Evolutionary conservation across 495 filamentous ascomycete species (phyloP).

Genomic region (Ascodesmis nigricans): DNA sequence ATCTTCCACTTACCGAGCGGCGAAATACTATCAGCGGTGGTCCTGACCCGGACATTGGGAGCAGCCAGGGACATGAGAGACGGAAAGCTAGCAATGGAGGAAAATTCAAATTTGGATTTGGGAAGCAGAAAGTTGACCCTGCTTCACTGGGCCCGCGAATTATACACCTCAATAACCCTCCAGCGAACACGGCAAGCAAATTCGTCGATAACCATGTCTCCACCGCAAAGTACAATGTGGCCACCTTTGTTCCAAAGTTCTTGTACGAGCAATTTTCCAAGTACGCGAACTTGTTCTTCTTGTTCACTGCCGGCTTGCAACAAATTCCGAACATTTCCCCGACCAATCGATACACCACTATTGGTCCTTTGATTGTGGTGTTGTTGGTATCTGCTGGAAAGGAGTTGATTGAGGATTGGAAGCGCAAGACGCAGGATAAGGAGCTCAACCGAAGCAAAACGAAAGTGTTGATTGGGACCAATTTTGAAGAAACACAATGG

Average conservation of each 20-base stretch:
- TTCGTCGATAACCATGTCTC: conserved; percentile 93
- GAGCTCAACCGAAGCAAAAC: conserved; percentile 76
- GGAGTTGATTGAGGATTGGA: conserved; percentile 84
- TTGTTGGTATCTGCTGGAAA: conserved; percentile 84
- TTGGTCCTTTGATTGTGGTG: conserved; percentile 75
- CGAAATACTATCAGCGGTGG: conserved; percentile 26
- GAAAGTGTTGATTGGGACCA: conserved; percentile 59
- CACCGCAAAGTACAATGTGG: conserved; percentile 90
- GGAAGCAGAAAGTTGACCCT: conserved; percentile 62
- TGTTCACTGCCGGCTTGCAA: conserved; percentile 87
- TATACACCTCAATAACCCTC: conserved; percentile 93
- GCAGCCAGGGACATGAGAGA: conserved; percentile 1
- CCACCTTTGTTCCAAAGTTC: conserved; percentile 95
- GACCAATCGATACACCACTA: conserved; percentile 87
- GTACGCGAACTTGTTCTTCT: conserved; percentile 98
- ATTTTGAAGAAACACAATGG: conserved; percentile 76
- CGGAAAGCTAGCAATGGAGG: conserved; percentile 27
- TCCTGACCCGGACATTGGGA: conserved; percentile 4
- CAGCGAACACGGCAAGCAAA: conserved; percentile 69
- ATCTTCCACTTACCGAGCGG: conserved; percentile 73
- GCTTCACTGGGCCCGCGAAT: conserved; percentile 77
- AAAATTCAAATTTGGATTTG: conserved; percentile 90
- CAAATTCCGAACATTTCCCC: conserved; percentile 91
- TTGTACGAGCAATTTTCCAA: conserved; percentile 98
- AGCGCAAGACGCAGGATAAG: conserved; percentile 68